Percentiles rank a stretch among this genome's conserved stretches.
Conservation (phyloP, 169 alveolate genomes). For the Plasmodium billcollinsi region DNA sequence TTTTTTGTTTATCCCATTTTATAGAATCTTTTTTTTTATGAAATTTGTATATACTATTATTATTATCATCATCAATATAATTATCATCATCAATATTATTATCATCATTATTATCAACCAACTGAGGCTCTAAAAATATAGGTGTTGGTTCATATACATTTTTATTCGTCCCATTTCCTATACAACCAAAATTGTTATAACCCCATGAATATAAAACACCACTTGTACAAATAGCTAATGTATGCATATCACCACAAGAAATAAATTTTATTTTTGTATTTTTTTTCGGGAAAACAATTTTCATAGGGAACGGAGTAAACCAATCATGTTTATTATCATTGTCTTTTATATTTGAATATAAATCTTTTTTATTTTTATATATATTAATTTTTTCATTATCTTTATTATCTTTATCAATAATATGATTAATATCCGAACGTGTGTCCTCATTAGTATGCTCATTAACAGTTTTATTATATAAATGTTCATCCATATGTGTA, state of each 20-base stretch:
- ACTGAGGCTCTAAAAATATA: constrained; percentile 29
- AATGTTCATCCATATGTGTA: neutral
- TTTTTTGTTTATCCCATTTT: no score
- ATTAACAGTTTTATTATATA: neutral
- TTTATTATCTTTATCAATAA: neutral
- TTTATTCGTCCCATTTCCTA: constrained; percentile 84
- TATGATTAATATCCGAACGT: neutral
- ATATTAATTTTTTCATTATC: neutral
- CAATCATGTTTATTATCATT: constrained; percentile 80
- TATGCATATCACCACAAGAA: constrained; percentile 90
- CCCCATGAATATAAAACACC: constrained; percentile 90
- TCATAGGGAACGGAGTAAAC: constrained; percentile 87
- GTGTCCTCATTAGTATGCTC: neutral
- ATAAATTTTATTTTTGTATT: constrained; percentile 78
- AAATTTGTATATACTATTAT: neutral
- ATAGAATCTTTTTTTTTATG: no score
- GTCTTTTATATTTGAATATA: neutral
- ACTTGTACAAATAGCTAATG: constrained; percentile 83
- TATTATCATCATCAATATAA: neutral
- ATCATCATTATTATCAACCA: neutral
- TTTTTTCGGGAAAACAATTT: constrained; percentile 79
- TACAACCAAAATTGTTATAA: constrained; percentile 85
- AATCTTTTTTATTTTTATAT: constrained; percentile 1
- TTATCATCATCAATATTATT: constrained; percentile 42
- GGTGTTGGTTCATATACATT: constrained; percentile 82